phyloP scores from a whole-genome alignment of 2,329 filamentous ascomycete species.

The Pestalotiopsis sp. region DNA sequence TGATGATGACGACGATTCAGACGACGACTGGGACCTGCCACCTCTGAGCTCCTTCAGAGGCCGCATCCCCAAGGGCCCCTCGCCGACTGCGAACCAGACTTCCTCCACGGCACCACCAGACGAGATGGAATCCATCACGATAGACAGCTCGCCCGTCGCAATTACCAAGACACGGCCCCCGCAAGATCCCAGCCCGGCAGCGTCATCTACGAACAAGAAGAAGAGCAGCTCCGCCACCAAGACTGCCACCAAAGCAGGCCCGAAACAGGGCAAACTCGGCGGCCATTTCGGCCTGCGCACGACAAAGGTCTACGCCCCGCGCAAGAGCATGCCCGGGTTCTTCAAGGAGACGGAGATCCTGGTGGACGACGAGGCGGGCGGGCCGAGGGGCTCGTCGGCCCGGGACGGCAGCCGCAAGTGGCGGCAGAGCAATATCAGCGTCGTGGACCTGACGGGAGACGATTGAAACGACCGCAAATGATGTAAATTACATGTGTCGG shows the following conservation, averaged over 20 bases:
- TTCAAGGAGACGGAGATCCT: conserved; percentile 34
- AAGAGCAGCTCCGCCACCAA: neutral
- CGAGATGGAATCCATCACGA: neutral
- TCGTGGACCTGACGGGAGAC: conserved; percentile 30
- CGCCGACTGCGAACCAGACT: neutral
- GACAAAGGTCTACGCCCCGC: conserved; percentile 41
- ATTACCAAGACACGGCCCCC: neutral
- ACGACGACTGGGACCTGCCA: conserved; percentile 22
- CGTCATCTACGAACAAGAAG: neutral
- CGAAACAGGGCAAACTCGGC: conserved; percentile 19
- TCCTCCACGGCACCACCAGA: neutral
- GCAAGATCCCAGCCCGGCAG: neutral
- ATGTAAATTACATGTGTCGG: neutral
- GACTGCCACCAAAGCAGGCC: neutral
- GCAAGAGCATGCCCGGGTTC: conserved; percentile 37
- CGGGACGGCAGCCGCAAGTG: conserved; percentile 18
- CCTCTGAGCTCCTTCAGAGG: conserved; percentile 21
- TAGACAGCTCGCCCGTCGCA: neutral
- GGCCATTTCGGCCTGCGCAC: conserved; percentile 17
- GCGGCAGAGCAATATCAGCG: conserved; percentile 29
- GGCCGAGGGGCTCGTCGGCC: neutral
- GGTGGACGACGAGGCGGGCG: conserved; percentile 26
- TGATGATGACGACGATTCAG: neutral
- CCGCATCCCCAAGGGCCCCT: conserved; percentile 3
- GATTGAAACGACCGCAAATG: conserved; percentile 16